phyloP scores from a whole-genome alignment of 176 grass and related monocot species.

The Aegilops bicornis region DNA sequence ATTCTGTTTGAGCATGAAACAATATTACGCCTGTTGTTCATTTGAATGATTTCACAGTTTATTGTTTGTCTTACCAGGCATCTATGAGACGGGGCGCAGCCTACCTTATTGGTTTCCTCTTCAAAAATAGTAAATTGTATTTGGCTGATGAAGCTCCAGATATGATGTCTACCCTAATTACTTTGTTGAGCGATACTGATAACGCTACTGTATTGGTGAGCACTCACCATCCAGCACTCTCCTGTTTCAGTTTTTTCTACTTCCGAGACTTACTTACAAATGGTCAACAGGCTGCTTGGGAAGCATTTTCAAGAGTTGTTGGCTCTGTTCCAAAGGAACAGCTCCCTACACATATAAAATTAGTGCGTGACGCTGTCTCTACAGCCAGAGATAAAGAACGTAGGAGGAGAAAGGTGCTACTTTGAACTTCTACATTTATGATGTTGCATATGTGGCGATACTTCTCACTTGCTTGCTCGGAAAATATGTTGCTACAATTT shows the following conservation, averaged over 20 bases:
- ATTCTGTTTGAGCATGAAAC: conserved; percentile 4
- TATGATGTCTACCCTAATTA: conserved; percentile 85
- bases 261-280: conserved; percentile 24
- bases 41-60: conserved; percentile 17
- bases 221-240: conserved; percentile 1
- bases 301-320: conserved; percentile 92
- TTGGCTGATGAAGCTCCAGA: conserved; percentile 81
- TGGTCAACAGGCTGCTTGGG: conserved; percentile 77
- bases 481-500: not conserved
- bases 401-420: conserved; percentile 80
- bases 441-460: conserved; percentile 14
- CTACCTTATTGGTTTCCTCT: conserved; percentile 91
- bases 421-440: conserved; percentile 16
- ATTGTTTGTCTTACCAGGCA: conserved; percentile 50
- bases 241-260: conserved; percentile 24
- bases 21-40: not conserved
- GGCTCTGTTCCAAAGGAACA: conserved; percentile 85
- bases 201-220: conserved; percentile 85
- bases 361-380: conserved; percentile 93
- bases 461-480: not conserved
- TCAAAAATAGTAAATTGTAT: conserved; percentile 93
- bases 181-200: conserved; percentile 83
- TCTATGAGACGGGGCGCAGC: conserved; percentile 80
- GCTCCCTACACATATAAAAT: conserved; percentile 83
- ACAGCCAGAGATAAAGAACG: conserved; percentile 97